Conservation (phyloP, 1,139 yeast genomes). For the Lodderomyces parapsilosis region DNA sequence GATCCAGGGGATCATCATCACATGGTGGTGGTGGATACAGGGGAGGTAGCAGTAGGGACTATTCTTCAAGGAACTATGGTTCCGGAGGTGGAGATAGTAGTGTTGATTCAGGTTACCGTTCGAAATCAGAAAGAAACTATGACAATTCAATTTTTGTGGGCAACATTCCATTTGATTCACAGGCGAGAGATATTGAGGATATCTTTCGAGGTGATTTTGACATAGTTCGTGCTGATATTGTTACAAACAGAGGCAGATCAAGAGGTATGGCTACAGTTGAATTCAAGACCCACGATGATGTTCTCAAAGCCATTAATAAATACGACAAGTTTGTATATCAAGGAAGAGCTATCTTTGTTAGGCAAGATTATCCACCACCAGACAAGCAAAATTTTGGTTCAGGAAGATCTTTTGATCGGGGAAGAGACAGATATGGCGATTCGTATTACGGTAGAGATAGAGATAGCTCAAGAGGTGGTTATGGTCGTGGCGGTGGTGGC, state of each 20-base stretch:
- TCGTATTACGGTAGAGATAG: slow-evolving; percentile 3
- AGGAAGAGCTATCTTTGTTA: slow-evolving; percentile 85
- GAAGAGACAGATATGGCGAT: slow-evolving; percentile 12
- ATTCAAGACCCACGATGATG: slow-evolving; percentile 66
- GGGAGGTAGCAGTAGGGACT: slow-evolving; percentile 23
- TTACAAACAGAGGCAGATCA: slow-evolving; percentile 79
- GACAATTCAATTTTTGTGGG: slow-evolving; percentile 72
- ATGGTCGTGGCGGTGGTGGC: slow-evolving; percentile 12
- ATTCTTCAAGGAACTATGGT: slow-evolving; percentile 20
- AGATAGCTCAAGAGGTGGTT: slow-evolving; percentile 3
- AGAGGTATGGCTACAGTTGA: slow-evolving; percentile 95
- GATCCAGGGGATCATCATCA: slow-evolving; percentile 15
- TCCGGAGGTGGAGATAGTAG: slow-evolving; percentile 21
- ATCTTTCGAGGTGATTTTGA: slow-evolving; percentile 64
- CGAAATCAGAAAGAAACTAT: slow-evolving; percentile 61
- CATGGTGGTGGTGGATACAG: slow-evolving; percentile 17
- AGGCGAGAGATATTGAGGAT: slow-evolving; percentile 58
- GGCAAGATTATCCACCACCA: slow-evolving; percentile 88
- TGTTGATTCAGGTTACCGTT: slow-evolving; percentile 22
- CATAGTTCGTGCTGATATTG: slow-evolving; percentile 83
- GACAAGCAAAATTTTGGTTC: slow-evolving; percentile 28
- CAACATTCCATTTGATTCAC: slow-evolving; percentile 65
- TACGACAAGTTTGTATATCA: slow-evolving; percentile 65
- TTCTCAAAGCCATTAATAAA: slow-evolving; percentile 68
- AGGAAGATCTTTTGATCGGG: slow-evolving; percentile 14